Evolutionary conservation across 2,329 filamentous ascomycete genomes (phyloP).

Genomic region (Ceratocystis destructans): DNA sequence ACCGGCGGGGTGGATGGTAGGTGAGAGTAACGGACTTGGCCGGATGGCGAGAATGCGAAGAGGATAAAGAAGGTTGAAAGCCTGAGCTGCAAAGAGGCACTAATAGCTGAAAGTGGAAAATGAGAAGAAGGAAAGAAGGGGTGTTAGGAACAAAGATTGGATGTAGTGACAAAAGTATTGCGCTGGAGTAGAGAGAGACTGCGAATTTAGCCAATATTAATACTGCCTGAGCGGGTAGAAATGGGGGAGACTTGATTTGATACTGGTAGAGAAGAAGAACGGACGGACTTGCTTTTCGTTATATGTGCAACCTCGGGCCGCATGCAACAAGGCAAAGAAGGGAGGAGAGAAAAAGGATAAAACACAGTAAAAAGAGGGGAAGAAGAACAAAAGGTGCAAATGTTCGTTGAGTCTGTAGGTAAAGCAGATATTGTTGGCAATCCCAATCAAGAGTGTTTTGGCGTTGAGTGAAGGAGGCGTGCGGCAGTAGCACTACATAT

Average conservation of each 20-base stretch:
- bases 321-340: background rate
- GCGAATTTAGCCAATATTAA: slow-evolving; percentile 1
- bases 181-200: background rate
- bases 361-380: background rate
- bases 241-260: background rate
- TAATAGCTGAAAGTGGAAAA: background rate
- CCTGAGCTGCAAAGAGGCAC: background rate
- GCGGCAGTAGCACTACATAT: background rate
- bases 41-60: background rate
- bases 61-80: background rate
- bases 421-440: background rate
- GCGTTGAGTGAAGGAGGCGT: background rate
- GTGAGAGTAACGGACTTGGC: slow-evolving; percentile 2
- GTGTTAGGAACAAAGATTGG: background rate
- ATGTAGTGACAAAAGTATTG: background rate
- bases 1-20: slow-evolving; percentile 1
- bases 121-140: background rate
- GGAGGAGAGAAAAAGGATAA: background rate
- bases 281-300: background rate
- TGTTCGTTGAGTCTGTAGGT: background rate
- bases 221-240: background rate
- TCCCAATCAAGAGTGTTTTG: background rate
- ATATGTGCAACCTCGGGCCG: background rate
- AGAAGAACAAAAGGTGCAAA: background rate
- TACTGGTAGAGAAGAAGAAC: background rate